phyloP scores from a whole-genome alignment of 2,329 filamentous ascomycete species.

The Epichloe brachyelytri region DNA sequence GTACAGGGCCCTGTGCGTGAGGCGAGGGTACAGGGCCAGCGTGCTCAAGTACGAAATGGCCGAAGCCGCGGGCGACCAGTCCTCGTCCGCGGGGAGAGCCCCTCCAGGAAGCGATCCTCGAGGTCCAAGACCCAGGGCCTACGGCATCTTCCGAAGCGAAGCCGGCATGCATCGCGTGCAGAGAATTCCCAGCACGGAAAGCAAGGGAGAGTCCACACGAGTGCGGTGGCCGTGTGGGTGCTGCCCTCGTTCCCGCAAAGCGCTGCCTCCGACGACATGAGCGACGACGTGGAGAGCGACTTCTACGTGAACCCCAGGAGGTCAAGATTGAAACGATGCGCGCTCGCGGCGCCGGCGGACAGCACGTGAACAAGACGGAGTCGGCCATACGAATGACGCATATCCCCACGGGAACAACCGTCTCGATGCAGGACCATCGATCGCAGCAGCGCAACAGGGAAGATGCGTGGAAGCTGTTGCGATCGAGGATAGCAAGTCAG shows the following conservation, averaged over 20 bases:
- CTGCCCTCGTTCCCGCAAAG: constrained; percentile 65
- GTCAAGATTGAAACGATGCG: constrained; percentile 83
- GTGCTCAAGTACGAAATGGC: constrained; percentile 70
- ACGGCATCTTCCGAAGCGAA: constrained; percentile 71
- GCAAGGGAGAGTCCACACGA: constrained; percentile 82
- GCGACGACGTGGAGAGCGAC: constrained; percentile 78
- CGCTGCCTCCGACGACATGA: constrained; percentile 37
- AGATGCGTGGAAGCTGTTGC: constrained; percentile 73
- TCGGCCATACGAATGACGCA: constrained; percentile 90
- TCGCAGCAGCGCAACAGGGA: constrained; percentile 85
- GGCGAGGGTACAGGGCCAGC: constrained; percentile 50
- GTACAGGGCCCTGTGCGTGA: constrained; percentile 70
- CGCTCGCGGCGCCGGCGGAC: constrained; percentile 80
- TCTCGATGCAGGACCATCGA: constrained; percentile 84
- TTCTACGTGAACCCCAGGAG: constrained; percentile 83
- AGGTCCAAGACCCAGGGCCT: constrained; percentile 64
- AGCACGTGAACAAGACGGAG: constrained; percentile 98
- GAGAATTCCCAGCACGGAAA: constrained; percentile 82
- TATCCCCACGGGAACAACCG: constrained; percentile 70
- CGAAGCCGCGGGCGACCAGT: constrained; percentile 46
- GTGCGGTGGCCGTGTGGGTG: constrained; percentile 83
- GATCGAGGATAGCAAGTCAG: constrained; percentile 68
- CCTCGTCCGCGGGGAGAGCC: constrained; percentile 47
- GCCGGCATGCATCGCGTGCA: constrained; percentile 94
- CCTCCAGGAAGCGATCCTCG: constrained; percentile 79